A percentile compares a stretch with the other conserved stretches of the same genome.
phyloP scores from a whole-genome alignment of 2,329 filamentous ascomycete species.

The Diaporthe aspalathi region DNA sequence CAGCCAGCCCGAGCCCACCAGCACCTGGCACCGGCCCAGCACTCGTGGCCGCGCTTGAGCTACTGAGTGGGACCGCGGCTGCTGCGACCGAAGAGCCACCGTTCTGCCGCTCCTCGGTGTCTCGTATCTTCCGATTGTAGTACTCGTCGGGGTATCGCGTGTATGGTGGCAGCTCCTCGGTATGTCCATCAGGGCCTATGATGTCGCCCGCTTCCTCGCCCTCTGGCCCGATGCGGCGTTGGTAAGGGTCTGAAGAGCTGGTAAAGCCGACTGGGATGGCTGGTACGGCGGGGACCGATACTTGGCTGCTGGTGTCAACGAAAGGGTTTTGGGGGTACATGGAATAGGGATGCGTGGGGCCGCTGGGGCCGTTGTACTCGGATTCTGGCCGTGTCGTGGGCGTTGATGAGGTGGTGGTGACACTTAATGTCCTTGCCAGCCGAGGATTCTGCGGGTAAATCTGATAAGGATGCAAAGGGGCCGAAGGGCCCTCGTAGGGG shows the following conservation, averaged over 20 bases:
- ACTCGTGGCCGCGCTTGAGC: conserved; percentile 55
- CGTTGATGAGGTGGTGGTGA: conserved; percentile 62
- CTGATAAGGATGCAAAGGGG: conserved; percentile 85
- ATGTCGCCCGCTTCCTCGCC: conserved; percentile 90
- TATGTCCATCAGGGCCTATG: conserved; percentile 87
- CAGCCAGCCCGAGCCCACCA: conserved; percentile 70
- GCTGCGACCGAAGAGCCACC: conserved; percentile 22
- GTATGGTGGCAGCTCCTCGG: conserved; percentile 92
- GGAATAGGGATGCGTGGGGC: conserved; percentile 85
- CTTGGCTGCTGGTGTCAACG: conserved; percentile 59
- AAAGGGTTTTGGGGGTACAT: conserved; percentile 87
- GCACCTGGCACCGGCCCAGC: conserved; percentile 68
- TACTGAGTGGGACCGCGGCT: conserved; percentile 22
- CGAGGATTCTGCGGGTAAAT: conserved; percentile 86
- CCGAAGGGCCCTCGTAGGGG: conserved; percentile 76
- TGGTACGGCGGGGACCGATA: conserved; percentile 42
- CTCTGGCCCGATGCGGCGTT: conserved; percentile 78
- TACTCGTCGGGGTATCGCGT: conserved; percentile 86
- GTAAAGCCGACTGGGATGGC: conserved; percentile 80
- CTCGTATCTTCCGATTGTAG: conserved; percentile 65
- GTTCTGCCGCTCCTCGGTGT: conserved; percentile 42
- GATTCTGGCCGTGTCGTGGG: conserved; percentile 47
- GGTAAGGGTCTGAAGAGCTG: conserved; percentile 74
- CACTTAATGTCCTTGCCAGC: conserved; percentile 77
- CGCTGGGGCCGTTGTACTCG: conserved; percentile 69